Base-by-base conservation (phyloP, 768 basidiomycete species). In the Pleurotus pulmonarius region DNA sequence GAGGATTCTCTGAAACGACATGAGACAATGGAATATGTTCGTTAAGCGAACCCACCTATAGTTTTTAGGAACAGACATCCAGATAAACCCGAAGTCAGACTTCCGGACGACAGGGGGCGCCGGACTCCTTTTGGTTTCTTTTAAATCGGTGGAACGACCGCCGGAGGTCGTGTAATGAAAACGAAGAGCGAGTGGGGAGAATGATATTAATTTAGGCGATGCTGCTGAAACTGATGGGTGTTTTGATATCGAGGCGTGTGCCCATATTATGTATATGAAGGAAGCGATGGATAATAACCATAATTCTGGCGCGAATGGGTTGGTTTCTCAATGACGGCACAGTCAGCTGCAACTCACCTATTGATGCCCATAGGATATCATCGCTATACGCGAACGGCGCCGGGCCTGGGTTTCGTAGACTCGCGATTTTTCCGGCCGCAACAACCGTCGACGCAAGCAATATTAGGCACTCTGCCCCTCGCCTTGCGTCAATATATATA, bases 51-150 rank as follows among this genome's bases (percentile, higher is more conserved):
- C 73, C 41, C 60, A 88, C 90, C 91, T 78, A 65, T 90, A 94
- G 64, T 94, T 92, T 69, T 92, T 91, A 0, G 89, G 87, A 4
- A 92, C 90, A 13, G 91, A 88, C 92, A 94, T 93, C 90, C 90
- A 94, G 22, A 93, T 79, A 64, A 85, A 89, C 34, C 86, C 85
- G 56, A 85, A 83, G 63, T 83, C 80, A 20, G 73, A 72, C 70
- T 79, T 83, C 58, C 49, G 62, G 37, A 38, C 18, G 26, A 63
- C 53, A 24, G 67, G 65, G 51, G 58, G 44, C 12, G 41, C 39
- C 56, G 20, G 44, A 45, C 64, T 64, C 49, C 79, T 82, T 64
- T 70, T 80, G 45, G 60, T 61, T 9, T 85, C 83, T 38, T 79
- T 80, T 52, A 60, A 49, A 20, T 87, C 86, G 8, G 65, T 18